A percentile compares a stretch with the other conserved stretches of the same genome.
These are phyloP conservation scores for Saprolegnia parasitica DNA, from an alignment of 352 stramenopile species.

Conservation along the genomic window DNA sequence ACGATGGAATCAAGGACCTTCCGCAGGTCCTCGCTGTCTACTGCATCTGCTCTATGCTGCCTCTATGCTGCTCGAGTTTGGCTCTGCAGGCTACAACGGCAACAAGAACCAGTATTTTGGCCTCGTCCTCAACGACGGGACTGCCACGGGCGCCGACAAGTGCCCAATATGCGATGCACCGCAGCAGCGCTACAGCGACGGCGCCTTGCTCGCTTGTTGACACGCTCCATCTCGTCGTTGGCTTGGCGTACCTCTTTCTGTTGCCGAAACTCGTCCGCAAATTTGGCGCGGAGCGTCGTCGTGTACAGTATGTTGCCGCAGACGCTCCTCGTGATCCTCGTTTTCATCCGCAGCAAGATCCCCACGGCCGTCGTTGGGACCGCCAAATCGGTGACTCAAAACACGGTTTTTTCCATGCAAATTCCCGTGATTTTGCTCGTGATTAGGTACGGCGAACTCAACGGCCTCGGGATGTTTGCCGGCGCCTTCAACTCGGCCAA, in stretches of 20 bases:
- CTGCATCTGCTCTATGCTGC: constrained; percentile 49
- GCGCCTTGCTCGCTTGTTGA: constrained; percentile 42
- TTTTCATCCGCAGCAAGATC: constrained; percentile 40
- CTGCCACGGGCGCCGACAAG: constrained; percentile 41
- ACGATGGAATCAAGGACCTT: constrained; percentile 40
- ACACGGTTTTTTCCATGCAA: constrained; percentile 25
- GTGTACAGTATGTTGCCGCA: constrained; percentile 44
- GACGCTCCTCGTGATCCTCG: constrained; percentile 48
- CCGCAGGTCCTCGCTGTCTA: constrained; percentile 42
- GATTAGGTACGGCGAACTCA: constrained; percentile 24
- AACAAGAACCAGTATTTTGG: constrained; percentile 62
- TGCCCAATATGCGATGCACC: constrained; percentile 35
- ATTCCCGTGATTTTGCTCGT: constrained; percentile 22
- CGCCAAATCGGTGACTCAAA: constrained; percentile 38
- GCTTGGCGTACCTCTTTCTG: constrained; percentile 45
- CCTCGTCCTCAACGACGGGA: constrained; percentile 48
- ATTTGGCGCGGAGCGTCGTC: constrained; percentile 37
- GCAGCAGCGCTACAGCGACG: constrained; percentile 42
- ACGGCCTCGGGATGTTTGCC: constrained; percentile 69
- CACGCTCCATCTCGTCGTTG: constrained; percentile 41
- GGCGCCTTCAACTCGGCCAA: constrained; percentile 73
- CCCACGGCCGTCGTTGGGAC: constrained; percentile 43
- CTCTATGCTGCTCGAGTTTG: constrained; percentile 50
- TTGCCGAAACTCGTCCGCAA: constrained; percentile 39
- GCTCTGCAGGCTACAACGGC: constrained; percentile 53